These are phyloP conservation scores for Neoboletus subvelutipes DNA, from an alignment of 768 basidiomycete genomes.

Conservation along the genomic window DNA sequence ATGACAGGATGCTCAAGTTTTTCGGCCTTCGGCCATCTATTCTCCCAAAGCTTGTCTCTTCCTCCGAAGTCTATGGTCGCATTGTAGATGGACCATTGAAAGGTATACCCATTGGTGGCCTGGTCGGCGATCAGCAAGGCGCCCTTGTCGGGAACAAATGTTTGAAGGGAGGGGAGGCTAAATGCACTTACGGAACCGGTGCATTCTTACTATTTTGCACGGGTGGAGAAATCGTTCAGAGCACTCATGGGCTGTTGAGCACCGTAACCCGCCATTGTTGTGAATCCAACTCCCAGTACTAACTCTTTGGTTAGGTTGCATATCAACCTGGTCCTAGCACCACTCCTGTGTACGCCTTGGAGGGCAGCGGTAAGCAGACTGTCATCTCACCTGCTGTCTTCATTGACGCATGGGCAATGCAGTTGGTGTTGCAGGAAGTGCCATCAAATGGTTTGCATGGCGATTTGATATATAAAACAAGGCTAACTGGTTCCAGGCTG, in stretches of 20 bases:
- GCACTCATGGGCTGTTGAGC: conserved; percentile 82
- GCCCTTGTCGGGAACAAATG: conserved; percentile 97
- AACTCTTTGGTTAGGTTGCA: conserved; percentile 56
- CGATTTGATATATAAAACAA: background rate
- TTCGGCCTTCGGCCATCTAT: conserved; percentile 77
- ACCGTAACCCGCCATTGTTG: conserved; percentile 53
- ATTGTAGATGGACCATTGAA: conserved; percentile 64
- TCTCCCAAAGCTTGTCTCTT: conserved; percentile 85
- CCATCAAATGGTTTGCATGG: conserved; percentile 75
- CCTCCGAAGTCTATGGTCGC: conserved; percentile 88
- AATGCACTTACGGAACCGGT: conserved; percentile 98
- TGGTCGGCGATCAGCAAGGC: conserved; percentile 98
- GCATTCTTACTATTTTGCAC: conserved; percentile 97
- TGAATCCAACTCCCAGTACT: background rate
- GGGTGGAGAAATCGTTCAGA: conserved; percentile 81
- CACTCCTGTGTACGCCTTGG: conserved; percentile 88
- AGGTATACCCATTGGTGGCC: conserved; percentile 84
- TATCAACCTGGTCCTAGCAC: conserved; percentile 81
- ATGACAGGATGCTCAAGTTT: conserved; percentile 77
- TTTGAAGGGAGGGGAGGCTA: conserved; percentile 85
- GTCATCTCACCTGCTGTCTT: background rate
- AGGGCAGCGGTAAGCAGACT: conserved; percentile 80
- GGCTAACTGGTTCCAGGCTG: conserved; percentile 47
- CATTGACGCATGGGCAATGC: background rate
- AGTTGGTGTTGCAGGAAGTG: conserved; percentile 95